Base-by-base conservation (phyloP, 2,329 filamentous ascomycete species). In the Sporothrix brunneoviolacea region DNA sequence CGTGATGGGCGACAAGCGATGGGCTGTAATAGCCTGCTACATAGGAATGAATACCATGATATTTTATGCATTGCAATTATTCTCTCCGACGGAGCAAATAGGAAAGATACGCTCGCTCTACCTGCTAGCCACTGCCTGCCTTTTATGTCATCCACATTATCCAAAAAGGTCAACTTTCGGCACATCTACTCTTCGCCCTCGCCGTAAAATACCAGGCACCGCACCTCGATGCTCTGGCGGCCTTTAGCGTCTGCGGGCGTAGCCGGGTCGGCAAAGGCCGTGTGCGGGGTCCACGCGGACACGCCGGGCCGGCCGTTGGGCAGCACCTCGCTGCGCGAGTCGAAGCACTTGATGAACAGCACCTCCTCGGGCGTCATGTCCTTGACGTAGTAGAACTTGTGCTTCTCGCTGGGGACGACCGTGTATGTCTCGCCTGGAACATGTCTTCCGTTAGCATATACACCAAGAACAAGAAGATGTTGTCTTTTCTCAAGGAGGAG, bases 371-470 rank as follows among this genome's bases (percentile, higher is more conserved):
- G 70, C 41, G 72, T 79, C 82, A 86, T 85, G 59, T 84, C 82
- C 65, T 83, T 84, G 61, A 77, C 68, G 57, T 85, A 86, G 59
- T 76, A 84, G 58, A 83, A 83, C 57, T 70, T 70, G 61, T 86
- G 83, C 15, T 63, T 64, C 8, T 78, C 73, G 56, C 69, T 84
- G 3, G 80, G 72, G 40, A 72, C 68, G 0, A 86, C 77, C 0
- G 70, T 72, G 60, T 82, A 75, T 1, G 81, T 85, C 68, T 86
- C 82, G 18, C 83, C 54, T 53, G 30, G 4, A 27, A 39, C 19
- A 5, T n/a, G n/a, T n/a, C n/a, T n/a, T n/a, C n/a, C n/a, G n/a
- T n/a, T n/a, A n/a, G n/a, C n/a, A n/a, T n/a, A n/a, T n/a, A n/a
- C n/a, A n/a, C n/a, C n/a, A n/a, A n/a, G n/a, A n/a, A n/a, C n/a